phyloP scores from a whole-genome alignment of 2,329 filamentous ascomycete genomes.

The Trichoderma asperellum region DNA sequence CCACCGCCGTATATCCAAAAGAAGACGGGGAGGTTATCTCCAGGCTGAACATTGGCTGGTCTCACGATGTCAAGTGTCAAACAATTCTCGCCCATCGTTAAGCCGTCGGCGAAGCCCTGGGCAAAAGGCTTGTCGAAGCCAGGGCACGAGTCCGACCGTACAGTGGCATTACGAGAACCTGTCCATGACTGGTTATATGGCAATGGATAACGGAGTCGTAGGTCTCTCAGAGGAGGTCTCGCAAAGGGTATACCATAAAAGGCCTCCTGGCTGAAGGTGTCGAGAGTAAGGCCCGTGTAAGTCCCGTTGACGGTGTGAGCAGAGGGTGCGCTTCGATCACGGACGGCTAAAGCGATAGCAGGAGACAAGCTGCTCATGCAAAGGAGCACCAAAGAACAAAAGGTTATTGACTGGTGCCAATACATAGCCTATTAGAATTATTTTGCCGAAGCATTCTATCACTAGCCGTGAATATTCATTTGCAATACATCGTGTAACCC shows the following conservation, averaged over 20 bases:
- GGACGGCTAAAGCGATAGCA: background rate
- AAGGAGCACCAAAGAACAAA: background rate
- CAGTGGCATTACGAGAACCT: conserved; percentile 13
- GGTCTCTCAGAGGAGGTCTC: conserved; percentile 8
- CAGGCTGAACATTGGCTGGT: conserved; percentile 1
- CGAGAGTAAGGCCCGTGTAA: conserved; percentile 19
- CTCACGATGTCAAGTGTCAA: conserved; percentile 23
- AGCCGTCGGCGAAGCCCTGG: conserved; percentile 19
- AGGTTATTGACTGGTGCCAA: background rate
- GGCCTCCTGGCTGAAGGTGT: conserved; percentile 14
- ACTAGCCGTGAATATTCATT: background rate
- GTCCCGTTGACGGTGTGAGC: conserved; percentile 22
- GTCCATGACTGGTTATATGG: conserved; percentile 20
- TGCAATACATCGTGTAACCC: background rate
- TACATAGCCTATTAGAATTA: background rate
- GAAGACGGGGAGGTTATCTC: conserved; percentile 20
- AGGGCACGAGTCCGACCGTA: conserved; percentile 19
- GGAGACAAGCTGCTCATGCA: conserved; percentile 8
- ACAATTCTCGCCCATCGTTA: conserved; percentile 25
- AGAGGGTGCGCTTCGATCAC: background rate
- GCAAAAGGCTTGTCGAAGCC: conserved; percentile 21
- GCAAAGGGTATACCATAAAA: conserved; percentile 23
- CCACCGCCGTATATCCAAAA: conserved; percentile 28
- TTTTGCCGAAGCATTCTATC: background rate
- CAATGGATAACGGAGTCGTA: background rate